These are phyloP conservation scores for Citrus australasica DNA, from an alignment of 345 rosid species.

Conservation along the genomic window DNA sequence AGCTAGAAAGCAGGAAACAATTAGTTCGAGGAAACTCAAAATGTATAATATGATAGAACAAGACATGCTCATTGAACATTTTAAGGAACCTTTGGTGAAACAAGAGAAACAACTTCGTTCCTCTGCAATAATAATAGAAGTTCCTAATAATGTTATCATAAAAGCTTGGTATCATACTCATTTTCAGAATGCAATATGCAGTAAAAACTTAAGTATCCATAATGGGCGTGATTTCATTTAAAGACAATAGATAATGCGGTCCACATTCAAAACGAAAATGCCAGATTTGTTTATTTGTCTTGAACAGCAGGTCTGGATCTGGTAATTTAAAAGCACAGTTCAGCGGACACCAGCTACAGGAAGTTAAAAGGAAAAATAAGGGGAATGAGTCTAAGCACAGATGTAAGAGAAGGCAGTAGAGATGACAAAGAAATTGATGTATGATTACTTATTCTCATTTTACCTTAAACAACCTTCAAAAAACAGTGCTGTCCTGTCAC, in stretches of 20 bases:
- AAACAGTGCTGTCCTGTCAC: slow-evolving; percentile 64
- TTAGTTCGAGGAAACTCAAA: neutral
- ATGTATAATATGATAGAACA: neutral
- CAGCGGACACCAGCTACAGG: neutral
- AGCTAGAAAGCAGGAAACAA: neutral
- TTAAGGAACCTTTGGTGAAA: neutral
- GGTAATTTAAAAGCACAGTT: neutral
- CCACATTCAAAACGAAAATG: neutral
- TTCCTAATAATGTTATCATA: neutral
- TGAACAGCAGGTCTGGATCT: neutral
- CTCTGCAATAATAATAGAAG: neutral
- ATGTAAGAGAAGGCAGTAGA: neutral
- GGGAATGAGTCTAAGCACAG: neutral
- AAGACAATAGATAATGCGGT: neutral
- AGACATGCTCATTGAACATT: neutral
- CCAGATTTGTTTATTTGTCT: neutral
- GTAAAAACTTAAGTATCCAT: neutral
- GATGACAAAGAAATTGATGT: neutral
- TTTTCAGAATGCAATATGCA: neutral
- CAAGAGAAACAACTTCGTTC: neutral
- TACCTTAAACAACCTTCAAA: slow-evolving; percentile 89
- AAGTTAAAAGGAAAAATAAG: neutral
- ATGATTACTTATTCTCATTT: neutral
- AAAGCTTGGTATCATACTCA: neutral
- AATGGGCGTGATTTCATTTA: neutral